Base-by-base conservation (phyloP, 2,329 filamentous ascomycete species). In the Iodosphaeria phyllophila region DNA sequence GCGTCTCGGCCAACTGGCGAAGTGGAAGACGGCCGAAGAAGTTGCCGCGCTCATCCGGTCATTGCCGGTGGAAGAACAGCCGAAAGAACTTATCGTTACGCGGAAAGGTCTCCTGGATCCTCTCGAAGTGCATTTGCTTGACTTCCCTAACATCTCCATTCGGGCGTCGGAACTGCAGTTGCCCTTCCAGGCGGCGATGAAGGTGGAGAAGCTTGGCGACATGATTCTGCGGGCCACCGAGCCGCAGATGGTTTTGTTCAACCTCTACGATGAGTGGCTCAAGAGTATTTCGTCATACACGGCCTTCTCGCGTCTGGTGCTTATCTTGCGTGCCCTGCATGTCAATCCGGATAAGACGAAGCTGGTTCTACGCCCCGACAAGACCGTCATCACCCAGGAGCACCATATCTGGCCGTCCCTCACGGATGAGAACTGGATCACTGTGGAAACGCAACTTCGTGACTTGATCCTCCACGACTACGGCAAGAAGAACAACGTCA, bases 21-120 rank as follows among this genome's bases (percentile, higher is more conserved):
- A 98, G 48, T 98, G 89, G 89, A 98, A 98, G 64, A 98, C 89
- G 10, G 89, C 89, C 2, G 89, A 98, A 72, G 89, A 98, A 82
- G 91, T 98, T 3, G 89, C 89, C 4, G 91, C 89, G 12, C 64
- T 98, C 21, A 98, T 98, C 46, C 72, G 89, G 37, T 98, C 89
- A 2, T 52, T 98, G 20, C 89, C 89, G 0, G 83, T 93, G 5
- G 89, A 98, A 59, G 91, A 98, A 51, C 91, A 98, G 47, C 89
- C 89, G 18, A 95, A 95, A 56, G 89, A 98, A 54, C 71, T 98
- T 20, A 98, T 98, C 39, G 89, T 98, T 24, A 98, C 91, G 5
- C 71, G 89, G 29, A 98, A 98, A 58, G 89, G 89, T 68, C 64
- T 98, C 24, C 58, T 98, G 25, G 89, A 98, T 64, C 89, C 89